phyloP scores from a whole-genome alignment of 495 filamentous ascomycete species.

The Elaphomyces granulatus region DNA sequence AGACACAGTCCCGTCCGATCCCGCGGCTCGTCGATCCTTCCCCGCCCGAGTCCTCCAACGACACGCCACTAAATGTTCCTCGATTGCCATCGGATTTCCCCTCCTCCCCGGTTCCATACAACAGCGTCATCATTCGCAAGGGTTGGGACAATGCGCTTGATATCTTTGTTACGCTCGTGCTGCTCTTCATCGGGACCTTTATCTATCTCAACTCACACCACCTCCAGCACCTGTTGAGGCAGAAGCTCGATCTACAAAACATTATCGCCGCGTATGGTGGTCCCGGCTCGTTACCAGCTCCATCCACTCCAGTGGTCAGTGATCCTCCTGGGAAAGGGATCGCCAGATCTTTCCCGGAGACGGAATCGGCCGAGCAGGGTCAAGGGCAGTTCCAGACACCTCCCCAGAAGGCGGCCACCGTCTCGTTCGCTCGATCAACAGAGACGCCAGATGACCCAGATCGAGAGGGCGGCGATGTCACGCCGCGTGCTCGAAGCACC shows the following conservation, averaged over 20 bases:
- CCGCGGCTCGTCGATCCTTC: constrained; percentile 24
- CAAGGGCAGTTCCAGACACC: constrained; percentile 2
- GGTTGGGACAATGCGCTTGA: constrained; percentile 38
- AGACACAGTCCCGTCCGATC: constrained; percentile 20
- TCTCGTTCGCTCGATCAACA: constrained; percentile 5
- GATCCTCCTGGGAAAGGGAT: background rate
- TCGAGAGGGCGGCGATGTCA: constrained; percentile 6
- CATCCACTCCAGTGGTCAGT: background rate
- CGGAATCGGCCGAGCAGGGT: background rate
- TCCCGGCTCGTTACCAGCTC: constrained; percentile 23
- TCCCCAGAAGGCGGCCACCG: background rate
- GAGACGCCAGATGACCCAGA: constrained; percentile 7
- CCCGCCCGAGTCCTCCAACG: constrained; percentile 21
- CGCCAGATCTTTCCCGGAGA: constrained; percentile 1
- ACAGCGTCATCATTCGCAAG: constrained; percentile 40
- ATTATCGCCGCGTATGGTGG: constrained; percentile 34
- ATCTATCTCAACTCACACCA: constrained; percentile 37
- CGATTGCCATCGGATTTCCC: constrained; percentile 29
- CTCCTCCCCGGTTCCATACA: constrained; percentile 29
- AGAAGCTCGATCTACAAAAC: constrained; percentile 39
- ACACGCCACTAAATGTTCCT: constrained; percentile 27
- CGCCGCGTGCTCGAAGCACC: constrained; percentile 3
- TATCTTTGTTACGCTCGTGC: constrained; percentile 33
- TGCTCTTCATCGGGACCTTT: constrained; percentile 32
- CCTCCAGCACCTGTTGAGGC: constrained; percentile 33